Evolutionary conservation across 441 rosid genomes (phyloP).

Genomic region (Flueggea neowawraea): DNA sequence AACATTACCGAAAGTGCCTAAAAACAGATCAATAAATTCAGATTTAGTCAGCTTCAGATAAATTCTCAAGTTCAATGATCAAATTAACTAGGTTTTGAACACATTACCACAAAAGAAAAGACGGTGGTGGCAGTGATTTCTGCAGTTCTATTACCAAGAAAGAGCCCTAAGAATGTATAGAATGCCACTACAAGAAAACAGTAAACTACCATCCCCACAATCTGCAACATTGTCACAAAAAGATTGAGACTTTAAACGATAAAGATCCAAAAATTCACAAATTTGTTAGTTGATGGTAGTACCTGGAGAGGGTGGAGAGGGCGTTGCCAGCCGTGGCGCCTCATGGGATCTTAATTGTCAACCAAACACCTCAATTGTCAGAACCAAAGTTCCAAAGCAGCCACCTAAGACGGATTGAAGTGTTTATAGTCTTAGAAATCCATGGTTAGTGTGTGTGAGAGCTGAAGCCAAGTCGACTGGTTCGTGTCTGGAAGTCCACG

Average conservation of each 20-base stretch:
- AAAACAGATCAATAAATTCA: slow-evolving; percentile 11
- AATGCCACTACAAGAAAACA: slow-evolving; percentile 61
- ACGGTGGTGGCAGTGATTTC: slow-evolving; percentile 53
- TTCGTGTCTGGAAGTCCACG: too few relatives aligned
- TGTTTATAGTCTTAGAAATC: too few relatives aligned
- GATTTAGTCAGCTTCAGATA: not conserved
- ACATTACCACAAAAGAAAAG: slow-evolving; percentile 69
- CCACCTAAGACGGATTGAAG: too few relatives aligned
- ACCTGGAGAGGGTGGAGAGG: slow-evolving; percentile 93
- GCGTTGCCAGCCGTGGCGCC: slow-evolving; percentile 97
- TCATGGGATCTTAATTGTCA: slow-evolving; percentile 19
- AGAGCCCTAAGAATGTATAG: slow-evolving; percentile 77
- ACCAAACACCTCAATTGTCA: too few relatives aligned
- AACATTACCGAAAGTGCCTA: slow-evolving; percentile 80
- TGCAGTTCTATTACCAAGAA: slow-evolving; percentile 74
- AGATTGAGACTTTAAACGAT: too few relatives aligned
- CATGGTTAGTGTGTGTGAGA: too few relatives aligned
- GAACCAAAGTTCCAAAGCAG: too few relatives aligned
- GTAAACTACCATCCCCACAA: slow-evolving; percentile 76
- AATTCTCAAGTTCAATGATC: not conserved
- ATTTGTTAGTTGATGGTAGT: too few relatives aligned
- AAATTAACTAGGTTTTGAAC: not conserved
- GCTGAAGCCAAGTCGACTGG: too few relatives aligned
- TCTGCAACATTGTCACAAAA: slow-evolving; percentile 36
- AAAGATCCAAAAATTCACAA: too few relatives aligned